These are phyloP conservation scores for Begonia peltatifolia DNA, from an alignment of 306 rosid species.

Conservation along the genomic window DNA sequence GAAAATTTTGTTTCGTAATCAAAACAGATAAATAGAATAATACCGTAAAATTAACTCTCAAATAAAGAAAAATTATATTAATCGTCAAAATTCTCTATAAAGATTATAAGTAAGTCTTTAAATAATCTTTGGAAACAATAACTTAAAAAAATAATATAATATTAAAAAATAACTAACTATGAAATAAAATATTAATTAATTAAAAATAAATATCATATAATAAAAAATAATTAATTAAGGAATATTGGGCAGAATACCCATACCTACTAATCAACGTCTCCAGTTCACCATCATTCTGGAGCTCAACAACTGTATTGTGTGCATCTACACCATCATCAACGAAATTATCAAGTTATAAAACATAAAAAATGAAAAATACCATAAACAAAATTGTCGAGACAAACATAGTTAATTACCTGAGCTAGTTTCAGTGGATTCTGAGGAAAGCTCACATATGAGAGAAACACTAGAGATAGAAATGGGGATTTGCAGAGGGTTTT, in stretches of 20 bases:
- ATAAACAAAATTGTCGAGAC: slow-evolving; percentile 6
- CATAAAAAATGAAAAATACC: slow-evolving; percentile 6
- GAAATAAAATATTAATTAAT: no score
- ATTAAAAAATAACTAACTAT: no score
- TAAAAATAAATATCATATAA: no score
- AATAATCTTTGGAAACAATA: no score
- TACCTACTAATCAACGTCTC: slow-evolving; percentile 25
- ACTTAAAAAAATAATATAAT: no score
- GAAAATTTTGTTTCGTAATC: no score
- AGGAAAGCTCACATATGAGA: slow-evolving; percentile 57
- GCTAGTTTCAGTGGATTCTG: slow-evolving; percentile 29
- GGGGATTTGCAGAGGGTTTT: slow-evolving; percentile 79
- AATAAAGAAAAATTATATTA: no score
- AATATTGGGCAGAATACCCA: not conserved
- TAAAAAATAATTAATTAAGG: no score
- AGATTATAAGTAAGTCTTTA: no score
- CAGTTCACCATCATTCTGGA: slow-evolving; percentile 19
- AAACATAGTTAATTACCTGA: slow-evolving; percentile 30
- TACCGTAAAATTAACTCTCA: no score
- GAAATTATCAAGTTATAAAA: slow-evolving; percentile 6
- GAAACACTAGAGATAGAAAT: slow-evolving; percentile 60
- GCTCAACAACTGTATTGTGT: slow-evolving; percentile 18
- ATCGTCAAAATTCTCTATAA: no score
- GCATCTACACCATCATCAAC: slow-evolving; percentile 39
- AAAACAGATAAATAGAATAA: no score